These are phyloP conservation scores for Dimocarpus longan DNA, from an alignment of 345 rosid genomes.

Conservation along the genomic window DNA sequence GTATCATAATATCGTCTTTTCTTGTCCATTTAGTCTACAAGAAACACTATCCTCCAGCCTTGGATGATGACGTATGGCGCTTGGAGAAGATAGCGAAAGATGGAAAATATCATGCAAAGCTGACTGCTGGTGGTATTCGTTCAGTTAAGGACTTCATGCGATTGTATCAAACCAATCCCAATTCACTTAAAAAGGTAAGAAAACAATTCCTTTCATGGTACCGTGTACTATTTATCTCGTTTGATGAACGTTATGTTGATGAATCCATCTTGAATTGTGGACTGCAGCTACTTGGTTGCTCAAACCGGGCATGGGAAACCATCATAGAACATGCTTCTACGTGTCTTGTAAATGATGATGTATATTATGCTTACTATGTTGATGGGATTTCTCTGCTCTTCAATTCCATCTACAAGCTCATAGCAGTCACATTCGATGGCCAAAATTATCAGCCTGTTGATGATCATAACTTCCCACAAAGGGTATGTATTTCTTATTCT, in stretches of 20 bases:
- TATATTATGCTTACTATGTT: slow-evolving; percentile 40
- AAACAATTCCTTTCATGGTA: neutral
- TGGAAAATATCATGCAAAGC: slow-evolving; percentile 44
- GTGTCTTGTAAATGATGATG: slow-evolving; percentile 57
- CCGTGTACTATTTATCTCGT: neutral
- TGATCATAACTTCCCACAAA: slow-evolving; percentile 34
- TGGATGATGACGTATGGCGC: slow-evolving; percentile 74
- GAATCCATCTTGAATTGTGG: slow-evolving; percentile 9
- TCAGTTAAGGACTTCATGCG: slow-evolving; percentile 54
- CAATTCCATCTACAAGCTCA: slow-evolving; percentile 50
- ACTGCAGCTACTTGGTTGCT: slow-evolving; percentile 51
- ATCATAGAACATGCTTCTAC: slow-evolving; percentile 60
- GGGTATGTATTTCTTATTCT: slow-evolving; percentile 34
- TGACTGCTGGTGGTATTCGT: slow-evolving; percentile 25
- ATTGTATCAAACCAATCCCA: slow-evolving; percentile 21
- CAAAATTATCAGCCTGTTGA: slow-evolving; percentile 29
- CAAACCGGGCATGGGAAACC: slow-evolving; percentile 55
- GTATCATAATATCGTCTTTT: neutral
- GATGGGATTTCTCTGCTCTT: slow-evolving; percentile 43
- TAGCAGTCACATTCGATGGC: slow-evolving; percentile 45
- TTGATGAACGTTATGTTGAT: neutral
- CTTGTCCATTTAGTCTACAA: slow-evolving; percentile 49
- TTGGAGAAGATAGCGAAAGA: slow-evolving; percentile 69
- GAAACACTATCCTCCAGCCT: slow-evolving; percentile 78
- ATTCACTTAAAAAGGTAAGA: slow-evolving; percentile 47